These are phyloP conservation scores for Nemania diffusa DNA, from an alignment of 2,329 filamentous ascomycete genomes.

Conservation along the genomic window DNA sequence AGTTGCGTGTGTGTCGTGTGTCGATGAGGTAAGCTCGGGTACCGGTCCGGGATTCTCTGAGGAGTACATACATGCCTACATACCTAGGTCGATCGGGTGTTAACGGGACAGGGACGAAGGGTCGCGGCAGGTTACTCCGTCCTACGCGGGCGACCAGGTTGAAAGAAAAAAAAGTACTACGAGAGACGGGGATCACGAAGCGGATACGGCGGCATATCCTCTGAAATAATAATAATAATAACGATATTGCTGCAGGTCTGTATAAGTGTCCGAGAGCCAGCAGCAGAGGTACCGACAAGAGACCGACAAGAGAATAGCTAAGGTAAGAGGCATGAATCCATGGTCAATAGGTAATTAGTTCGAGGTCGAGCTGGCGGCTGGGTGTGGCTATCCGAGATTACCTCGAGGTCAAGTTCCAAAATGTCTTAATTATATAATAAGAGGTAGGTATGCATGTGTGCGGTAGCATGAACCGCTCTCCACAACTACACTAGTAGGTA, in stretches of 20 bases:
- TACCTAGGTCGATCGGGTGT: constrained; percentile 2
- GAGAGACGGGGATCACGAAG: not conserved
- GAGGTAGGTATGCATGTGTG: constrained; percentile 9
- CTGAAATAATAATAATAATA: not conserved
- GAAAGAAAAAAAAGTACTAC: not conserved
- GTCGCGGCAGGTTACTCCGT: constrained; percentile 17
- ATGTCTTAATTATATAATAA: not conserved
- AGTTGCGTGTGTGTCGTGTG: constrained; percentile 2
- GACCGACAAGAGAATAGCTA: no score
- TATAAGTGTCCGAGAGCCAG: constrained; percentile 12
- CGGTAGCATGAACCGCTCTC: constrained; percentile 23
- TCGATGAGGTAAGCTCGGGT: constrained; percentile 30
- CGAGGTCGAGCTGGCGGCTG: not conserved
- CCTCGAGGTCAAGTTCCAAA: not conserved
- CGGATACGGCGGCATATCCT: constrained; percentile 10
- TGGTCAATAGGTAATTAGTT: not conserved
- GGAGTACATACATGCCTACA: constrained; percentile 3
- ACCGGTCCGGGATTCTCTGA: constrained; percentile 6
- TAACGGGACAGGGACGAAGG: constrained; percentile 1
- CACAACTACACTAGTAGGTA: not conserved
- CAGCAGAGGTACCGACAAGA: not conserved
- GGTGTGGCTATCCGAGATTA: constrained; percentile 1
- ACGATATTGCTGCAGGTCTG: not conserved
- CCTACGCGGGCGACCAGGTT: constrained; percentile 7
- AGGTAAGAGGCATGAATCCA: no score